Evolutionary conservation across 2,329 filamentous ascomycete species (phyloP), one percentile per base, ranked within the genome.

Genomic region (Aspergillus flavus): DNA sequence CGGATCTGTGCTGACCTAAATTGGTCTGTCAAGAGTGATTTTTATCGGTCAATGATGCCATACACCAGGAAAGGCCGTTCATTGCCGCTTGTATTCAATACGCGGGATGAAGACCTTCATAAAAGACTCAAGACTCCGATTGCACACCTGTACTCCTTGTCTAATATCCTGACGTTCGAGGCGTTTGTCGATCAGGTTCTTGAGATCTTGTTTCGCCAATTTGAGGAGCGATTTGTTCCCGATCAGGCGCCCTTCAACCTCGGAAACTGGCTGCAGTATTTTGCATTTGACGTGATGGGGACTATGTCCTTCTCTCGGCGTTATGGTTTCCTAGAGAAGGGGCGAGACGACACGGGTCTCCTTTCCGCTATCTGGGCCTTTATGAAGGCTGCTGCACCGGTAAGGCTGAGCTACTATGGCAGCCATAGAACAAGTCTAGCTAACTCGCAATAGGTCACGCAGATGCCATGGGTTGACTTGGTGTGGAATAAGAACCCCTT

Each of bases 221-320:
- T 76, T 19, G 69, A 75, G 26, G 21, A 62, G 23, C 59, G 66
- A 10, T 70, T 65, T 50, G 59, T 39, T 26, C 48, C n/a, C 36
- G 55, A 10, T 26, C 30, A 43, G 16, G 12, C 23, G 9, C 16
- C 41, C 2, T 30, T 68, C 30, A 62, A 70, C 36, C 57, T 70
- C 0, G 65, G 62, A 9, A 43, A 6, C 11, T 93, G 91, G 91
- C 79, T 94, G 62, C 91, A 94, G 71, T 93, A 88, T 73, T 93
- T 91, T 69, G 91, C 91, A 0, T 94, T 94, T 71, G 91, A 94
- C 71, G 91, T 93, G 16, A 92, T 93, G 64, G 90, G 90, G 4
- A 88, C 91, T 65, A 86, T 93, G 71, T 93, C 90, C 0, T 93
- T 91, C 78, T 88, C 87, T 74, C 91, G 91, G 74, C 83, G 89